phyloP scores from a whole-genome alignment of 2,329 filamentous ascomycete species.

The Zasmidium angulare region DNA sequence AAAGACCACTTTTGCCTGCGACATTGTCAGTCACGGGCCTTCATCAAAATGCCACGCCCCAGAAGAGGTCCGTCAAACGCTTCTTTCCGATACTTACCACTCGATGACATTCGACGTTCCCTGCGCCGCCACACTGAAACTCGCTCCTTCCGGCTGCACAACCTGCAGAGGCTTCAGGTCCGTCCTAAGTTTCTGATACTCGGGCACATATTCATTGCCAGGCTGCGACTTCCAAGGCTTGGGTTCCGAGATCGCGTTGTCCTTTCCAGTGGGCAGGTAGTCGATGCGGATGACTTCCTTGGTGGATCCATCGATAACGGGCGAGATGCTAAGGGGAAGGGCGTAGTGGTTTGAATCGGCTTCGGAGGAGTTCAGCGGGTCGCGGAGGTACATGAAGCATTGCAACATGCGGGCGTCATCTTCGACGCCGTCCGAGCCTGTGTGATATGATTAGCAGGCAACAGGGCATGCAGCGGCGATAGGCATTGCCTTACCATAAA shows the following conservation, averaged over 20 bases:
- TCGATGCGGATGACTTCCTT: constrained; percentile 70
- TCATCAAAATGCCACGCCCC: no score
- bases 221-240: constrained; percentile 59
- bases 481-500: constrained; percentile 58
- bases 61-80: no score
- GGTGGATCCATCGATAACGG: constrained; percentile 62
- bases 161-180: constrained; percentile 69
- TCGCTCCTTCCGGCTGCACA: constrained; percentile 67
- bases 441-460: no score
- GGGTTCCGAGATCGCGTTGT: constrained; percentile 57
- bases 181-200: constrained; percentile 45
- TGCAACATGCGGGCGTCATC: constrained; percentile 51
- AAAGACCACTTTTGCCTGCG: constrained; percentile 63
- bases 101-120: constrained; percentile 53
- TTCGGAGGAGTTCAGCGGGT: constrained; percentile 59
- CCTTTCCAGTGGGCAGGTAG: constrained; percentile 65
- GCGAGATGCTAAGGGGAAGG: constrained; percentile 65
- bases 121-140: constrained; percentile 57
- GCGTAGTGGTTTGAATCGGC: constrained; percentile 69
- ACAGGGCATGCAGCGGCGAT: not conserved
- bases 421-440: constrained; percentile 47
- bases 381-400: constrained; percentile 66
- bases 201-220: constrained; percentile 65
- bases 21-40: not conserved
- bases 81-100: constrained; percentile 39